phyloP scores from a whole-genome alignment of 179 eudicot genomes.

The Patellifolia procumbens region DNA sequence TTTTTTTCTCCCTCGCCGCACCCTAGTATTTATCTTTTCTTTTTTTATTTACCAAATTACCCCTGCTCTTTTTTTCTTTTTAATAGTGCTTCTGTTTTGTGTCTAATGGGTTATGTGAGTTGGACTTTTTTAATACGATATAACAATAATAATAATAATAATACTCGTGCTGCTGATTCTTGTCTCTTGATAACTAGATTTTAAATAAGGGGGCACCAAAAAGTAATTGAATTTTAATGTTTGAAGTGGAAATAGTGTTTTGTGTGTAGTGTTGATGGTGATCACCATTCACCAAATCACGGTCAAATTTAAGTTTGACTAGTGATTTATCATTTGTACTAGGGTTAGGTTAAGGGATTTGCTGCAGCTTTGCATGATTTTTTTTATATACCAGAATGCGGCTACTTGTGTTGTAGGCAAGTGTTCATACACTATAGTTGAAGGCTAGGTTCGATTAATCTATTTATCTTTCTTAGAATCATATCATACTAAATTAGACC shows the following conservation, averaged over 20 bases:
- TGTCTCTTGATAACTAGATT: neutral
- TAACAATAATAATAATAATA: neutral
- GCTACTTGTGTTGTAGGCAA: constrained; percentile 24
- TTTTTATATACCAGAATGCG: constrained; percentile 1
- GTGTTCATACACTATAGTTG: too few relatives aligned
- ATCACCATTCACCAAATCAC: neutral
- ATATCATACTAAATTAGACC: too few relatives aligned
- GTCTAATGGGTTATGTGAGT: neutral
- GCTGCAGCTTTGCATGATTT: neutral
- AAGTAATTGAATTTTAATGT: too few relatives aligned
- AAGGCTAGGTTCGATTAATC: too few relatives aligned
- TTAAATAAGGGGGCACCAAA: neutral
- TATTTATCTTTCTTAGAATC: neutral
- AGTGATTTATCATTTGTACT: neutral
- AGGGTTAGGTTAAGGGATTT: constrained; percentile 1
- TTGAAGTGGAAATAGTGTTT: neutral
- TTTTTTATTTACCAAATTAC: constrained; percentile 3
- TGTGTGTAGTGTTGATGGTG: neutral
- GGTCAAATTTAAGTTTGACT: constrained; percentile 22
- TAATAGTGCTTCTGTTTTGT: neutral
- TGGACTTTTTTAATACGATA: neutral
- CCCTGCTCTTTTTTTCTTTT: neutral
- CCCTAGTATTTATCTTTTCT: constrained; percentile 22
- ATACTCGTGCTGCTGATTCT: neutral
- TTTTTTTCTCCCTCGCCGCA: constrained; percentile 27